A percentile compares a stretch with the other conserved stretches of the same genome.
phyloP scores from a whole-genome alignment of 768 basidiomycete species.

The Xanthoconium stramineum region DNA sequence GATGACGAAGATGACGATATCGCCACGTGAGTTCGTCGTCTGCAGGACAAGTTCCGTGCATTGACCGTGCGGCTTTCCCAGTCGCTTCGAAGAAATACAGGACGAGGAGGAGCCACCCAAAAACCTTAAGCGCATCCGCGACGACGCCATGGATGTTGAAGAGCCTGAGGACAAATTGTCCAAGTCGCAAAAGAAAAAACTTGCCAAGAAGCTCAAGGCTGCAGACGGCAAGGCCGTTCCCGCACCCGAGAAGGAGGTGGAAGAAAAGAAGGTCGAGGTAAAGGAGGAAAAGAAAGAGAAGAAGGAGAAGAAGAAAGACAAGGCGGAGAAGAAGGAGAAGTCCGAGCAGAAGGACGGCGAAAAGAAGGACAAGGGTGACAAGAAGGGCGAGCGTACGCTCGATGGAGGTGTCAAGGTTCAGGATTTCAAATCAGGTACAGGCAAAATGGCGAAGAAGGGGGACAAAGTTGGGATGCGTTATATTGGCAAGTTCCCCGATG shows the following conservation, averaged over 20 bases:
- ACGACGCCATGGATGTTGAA: slow-evolving; percentile 48
- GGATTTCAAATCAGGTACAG: slow-evolving; percentile 77
- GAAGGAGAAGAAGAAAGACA: slow-evolving; percentile 48
- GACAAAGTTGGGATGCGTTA: slow-evolving; percentile 84
- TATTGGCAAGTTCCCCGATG: slow-evolving; percentile 82
- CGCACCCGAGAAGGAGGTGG: slow-evolving; percentile 23
- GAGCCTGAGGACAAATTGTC: slow-evolving; percentile 38
- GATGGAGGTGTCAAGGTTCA: slow-evolving; percentile 71
- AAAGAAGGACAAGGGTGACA: slow-evolving; percentile 26
- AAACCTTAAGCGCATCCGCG: slow-evolving; percentile 67
- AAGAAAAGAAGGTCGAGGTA: slow-evolving; percentile 40
- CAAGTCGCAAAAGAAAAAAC: slow-evolving; percentile 58
- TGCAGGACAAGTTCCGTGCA: neutral
- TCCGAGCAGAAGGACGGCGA: slow-evolving; percentile 30
- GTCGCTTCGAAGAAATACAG: slow-evolving; percentile 73
- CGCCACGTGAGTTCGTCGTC: slow-evolving; percentile 36
- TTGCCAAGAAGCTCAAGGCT: slow-evolving; percentile 71
- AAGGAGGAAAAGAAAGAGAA: slow-evolving; percentile 69
- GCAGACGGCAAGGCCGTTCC: slow-evolving; percentile 47
- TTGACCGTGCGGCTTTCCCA: neutral
- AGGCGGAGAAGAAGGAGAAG: slow-evolving; percentile 30
- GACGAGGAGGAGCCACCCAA: slow-evolving; percentile 38
- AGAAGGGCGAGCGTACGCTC: slow-evolving; percentile 37
- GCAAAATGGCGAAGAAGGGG: slow-evolving; percentile 85
- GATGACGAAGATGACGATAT: slow-evolving; percentile 44